Evolutionary conservation across 305 asterid genomes (phyloP), one percentile per base, ranked within the genome.

Genomic region (Fraxinus dipetala): DNA sequence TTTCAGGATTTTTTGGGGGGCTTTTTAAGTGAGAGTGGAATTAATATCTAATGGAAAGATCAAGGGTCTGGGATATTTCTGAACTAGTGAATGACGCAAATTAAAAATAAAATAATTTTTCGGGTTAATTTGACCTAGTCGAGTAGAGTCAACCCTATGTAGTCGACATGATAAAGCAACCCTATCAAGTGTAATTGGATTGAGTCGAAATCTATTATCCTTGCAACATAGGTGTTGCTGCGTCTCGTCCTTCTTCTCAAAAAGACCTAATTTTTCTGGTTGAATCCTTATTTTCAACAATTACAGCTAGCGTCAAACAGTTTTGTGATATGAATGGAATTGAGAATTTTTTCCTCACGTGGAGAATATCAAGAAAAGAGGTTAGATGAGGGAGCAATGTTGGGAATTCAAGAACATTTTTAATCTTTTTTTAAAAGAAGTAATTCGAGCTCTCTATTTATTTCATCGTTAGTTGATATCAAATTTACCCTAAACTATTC

Each of bases 1-100:
- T 31, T 48, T 24, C n/a, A 76, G 30, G 48, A 79, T 84, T 84
- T 73, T 74, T 78, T 84, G 0, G 45, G 79, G 70, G 76, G 80
- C 77, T 75, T 80, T 31, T 70, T 22, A 36, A 38, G 16, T 61
- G 78, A 9, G 77, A 24, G 75, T 78, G 18, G 24, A 40, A 22
- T 5, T 4, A 63, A 40, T 82, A 76, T 65, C 84, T 82, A 28
- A 43, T 73, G 77, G 78, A 65, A 30, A 40, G 67, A 38, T 76
- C 80, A n/a, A 40, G 28, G 76, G 72, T 20, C 34, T 40, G 38
- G 26, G 83, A 72, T 80, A 80, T 80, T 78, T 78, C 4, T 8
- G 32, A 14, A 48, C 61, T 14, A 13, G 8, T 14, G 61, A 51
- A 51, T 51, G 61, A 4, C 14, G 8, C 61, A 51, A 51, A 51